A percentile compares a stretch with the other conserved stretches of the same genome.
phyloP scores from a whole-genome alignment of 495 filamentous ascomycete species.

The Penicillium samsonianum region DNA sequence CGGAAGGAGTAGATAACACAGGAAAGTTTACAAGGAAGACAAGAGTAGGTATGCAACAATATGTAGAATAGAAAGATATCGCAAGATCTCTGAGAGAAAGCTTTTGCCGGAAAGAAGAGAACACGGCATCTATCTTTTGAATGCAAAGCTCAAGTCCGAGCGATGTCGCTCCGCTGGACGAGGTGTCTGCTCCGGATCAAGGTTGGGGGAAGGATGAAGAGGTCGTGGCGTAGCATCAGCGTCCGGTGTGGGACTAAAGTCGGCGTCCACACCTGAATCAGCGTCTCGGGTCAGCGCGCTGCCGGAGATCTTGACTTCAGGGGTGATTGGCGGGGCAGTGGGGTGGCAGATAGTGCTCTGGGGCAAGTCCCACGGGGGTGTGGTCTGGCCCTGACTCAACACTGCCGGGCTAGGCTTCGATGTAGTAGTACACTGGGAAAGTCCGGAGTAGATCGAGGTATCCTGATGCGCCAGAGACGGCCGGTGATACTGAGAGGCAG shows the following conservation, averaged over 20 bases:
- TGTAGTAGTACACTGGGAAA: constrained; percentile 10
- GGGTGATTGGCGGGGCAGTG: constrained; percentile 29
- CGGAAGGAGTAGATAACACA: constrained; percentile 15
- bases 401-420: constrained; percentile 7
- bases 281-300: constrained; percentile 13
- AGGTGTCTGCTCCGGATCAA: constrained; percentile 66
- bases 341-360: not conserved
- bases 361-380: constrained; percentile 34
- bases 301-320: constrained; percentile 26
- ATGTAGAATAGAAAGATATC: constrained; percentile 17
- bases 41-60: constrained; percentile 18
- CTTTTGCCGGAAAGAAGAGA: not conserved
- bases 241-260: constrained; percentile 32
- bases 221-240: constrained; percentile 45
- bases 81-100: not conserved
- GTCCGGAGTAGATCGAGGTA: constrained; percentile 29
- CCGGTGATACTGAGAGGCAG: constrained; percentile 20
- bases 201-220: constrained; percentile 33
- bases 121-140: constrained; percentile 15
- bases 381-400: constrained; percentile 34
- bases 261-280: constrained; percentile 25
- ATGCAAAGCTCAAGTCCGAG: constrained; percentile 30
- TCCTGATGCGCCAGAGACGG: constrained; percentile 28
- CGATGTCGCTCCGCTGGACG: constrained; percentile 74
- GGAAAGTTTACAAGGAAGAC: constrained; percentile 22